Conservation (phyloP, 2,329 filamentous ascomycete genomes). For the Endocalyx cinctus region DNA sequence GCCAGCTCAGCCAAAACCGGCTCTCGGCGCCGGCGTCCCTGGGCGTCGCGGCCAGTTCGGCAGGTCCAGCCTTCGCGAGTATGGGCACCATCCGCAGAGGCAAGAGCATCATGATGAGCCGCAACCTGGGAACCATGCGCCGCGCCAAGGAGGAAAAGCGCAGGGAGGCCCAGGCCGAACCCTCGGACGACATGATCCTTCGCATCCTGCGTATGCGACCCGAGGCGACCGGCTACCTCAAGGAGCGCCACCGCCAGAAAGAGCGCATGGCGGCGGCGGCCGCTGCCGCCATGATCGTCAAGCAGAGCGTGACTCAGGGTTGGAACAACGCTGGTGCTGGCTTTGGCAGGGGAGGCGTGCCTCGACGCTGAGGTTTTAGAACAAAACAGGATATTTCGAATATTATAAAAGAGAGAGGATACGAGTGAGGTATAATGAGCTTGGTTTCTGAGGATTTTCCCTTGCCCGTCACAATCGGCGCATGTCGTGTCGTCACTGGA, state of each 20-base stretch:
- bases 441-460: conserved; percentile 14
- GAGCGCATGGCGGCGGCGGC: conserved; percentile 86
- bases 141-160: conserved; percentile 94
- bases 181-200: conserved; percentile 96
- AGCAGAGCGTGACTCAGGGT: conserved; percentile 71
- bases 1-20: conserved; percentile 53
- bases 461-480: not conserved
- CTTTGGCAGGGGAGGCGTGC: conserved; percentile 37
- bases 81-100: conserved; percentile 63
- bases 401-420: conserved; percentile 9
- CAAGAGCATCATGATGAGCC: conserved; percentile 86
- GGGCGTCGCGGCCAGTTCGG: conserved; percentile 46
- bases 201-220: conserved; percentile 92
- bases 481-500: not conserved
- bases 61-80: conserved; percentile 53
- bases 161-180: conserved; percentile 91
- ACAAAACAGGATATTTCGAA: not conserved
- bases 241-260: conserved; percentile 87
- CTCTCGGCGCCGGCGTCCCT: conserved; percentile 57
- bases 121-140: conserved; percentile 93
- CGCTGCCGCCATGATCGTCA: conserved; percentile 89
- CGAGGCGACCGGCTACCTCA: conserved; percentile 81
- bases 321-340: conserved; percentile 43
- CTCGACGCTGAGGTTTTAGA: conserved; percentile 36
- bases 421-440: conserved; percentile 16